Evolutionary conservation across 2,329 filamentous ascomycete genomes (phyloP).

Genomic region (Aspergillaceae sp.): DNA sequence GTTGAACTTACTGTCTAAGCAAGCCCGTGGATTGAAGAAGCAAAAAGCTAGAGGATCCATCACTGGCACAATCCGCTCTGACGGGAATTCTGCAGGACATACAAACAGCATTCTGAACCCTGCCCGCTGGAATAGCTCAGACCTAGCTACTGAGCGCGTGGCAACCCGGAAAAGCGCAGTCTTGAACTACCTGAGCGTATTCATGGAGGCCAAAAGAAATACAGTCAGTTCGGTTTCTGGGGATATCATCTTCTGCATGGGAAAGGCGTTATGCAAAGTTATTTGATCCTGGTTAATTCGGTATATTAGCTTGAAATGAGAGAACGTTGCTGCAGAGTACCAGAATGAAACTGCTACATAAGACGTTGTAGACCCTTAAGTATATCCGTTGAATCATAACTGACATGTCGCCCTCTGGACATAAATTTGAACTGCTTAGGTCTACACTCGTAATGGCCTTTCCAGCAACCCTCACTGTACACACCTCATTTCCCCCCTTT

Average conservation of each 20-base stretch:
- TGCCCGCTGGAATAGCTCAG: too few species aligned
- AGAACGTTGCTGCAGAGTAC: neutral
- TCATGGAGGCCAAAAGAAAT: too few species aligned
- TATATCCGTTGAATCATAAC: constrained; percentile 13
- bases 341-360: neutral
- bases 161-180: too few species aligned
- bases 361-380: too few species aligned
- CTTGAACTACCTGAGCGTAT: too few species aligned
- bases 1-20: too few species aligned
- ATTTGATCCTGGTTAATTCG: neutral
- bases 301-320: neutral
- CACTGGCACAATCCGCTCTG: too few species aligned
- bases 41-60: too few species aligned
- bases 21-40: too few species aligned
- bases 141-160: too few species aligned
- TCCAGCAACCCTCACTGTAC: neutral
- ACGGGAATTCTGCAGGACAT: too few species aligned
- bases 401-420: constrained; percentile 16
- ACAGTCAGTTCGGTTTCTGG: neutral
- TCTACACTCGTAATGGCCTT: constrained; percentile 5
- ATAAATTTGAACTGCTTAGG: constrained; percentile 10
- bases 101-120: too few species aligned
- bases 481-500: constrained; percentile 8
- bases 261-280: constrained; percentile 5
- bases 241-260: constrained; percentile 7